Evolutionary conservation across 1,284 basidiomycete species (phyloP).

Genomic region (Ganoderma boninense): DNA sequence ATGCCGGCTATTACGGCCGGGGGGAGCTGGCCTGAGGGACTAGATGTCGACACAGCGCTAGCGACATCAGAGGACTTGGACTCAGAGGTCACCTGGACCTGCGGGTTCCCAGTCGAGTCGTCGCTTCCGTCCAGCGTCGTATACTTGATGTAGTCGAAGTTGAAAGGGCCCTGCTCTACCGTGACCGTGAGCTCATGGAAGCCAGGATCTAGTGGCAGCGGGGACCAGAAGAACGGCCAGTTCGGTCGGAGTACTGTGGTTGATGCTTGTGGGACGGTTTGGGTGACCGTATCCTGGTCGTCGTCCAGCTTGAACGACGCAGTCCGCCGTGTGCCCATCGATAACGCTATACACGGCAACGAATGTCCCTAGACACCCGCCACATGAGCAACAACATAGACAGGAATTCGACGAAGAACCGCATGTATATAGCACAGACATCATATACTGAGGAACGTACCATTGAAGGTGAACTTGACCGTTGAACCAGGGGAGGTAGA

Average conservation of each 20-base stretch:
- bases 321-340: slow-evolving; percentile 6
- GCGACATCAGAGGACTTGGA: slow-evolving; percentile 4
- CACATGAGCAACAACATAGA: not conserved
- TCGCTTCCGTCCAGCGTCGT: slow-evolving; percentile 8
- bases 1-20: slow-evolving; percentile 22
- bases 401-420: not conserved
- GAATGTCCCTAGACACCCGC: slow-evolving; percentile 22
- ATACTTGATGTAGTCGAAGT: slow-evolving; percentile 29
- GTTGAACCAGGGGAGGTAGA: slow-evolving; percentile 21
- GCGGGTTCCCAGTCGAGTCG: slow-evolving; percentile 12
- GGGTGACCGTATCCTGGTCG: slow-evolving; percentile 6
- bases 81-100: slow-evolving; percentile 8
- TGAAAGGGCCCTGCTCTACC: slow-evolving; percentile 18
- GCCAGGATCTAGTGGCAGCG: slow-evolving; percentile 15
- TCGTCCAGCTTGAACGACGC: slow-evolving; percentile 27
- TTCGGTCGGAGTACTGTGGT: not conserved
- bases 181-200: slow-evolving; percentile 23
- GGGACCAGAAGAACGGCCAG: slow-evolving; percentile 27
- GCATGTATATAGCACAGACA: not conserved
- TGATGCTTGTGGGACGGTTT: slow-evolving; percentile 9
- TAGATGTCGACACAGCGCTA: not conserved
- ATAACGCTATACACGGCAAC: slow-evolving; percentile 27
- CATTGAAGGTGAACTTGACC: slow-evolving; percentile 28
- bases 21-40: slow-evolving; percentile 6
- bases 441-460: slow-evolving; percentile 7